A percentile compares a stretch with the other conserved stretches of the same genome.
phyloP scores from a whole-genome alignment of 176 grass and related monocot species.

The Poa annua region DNA sequence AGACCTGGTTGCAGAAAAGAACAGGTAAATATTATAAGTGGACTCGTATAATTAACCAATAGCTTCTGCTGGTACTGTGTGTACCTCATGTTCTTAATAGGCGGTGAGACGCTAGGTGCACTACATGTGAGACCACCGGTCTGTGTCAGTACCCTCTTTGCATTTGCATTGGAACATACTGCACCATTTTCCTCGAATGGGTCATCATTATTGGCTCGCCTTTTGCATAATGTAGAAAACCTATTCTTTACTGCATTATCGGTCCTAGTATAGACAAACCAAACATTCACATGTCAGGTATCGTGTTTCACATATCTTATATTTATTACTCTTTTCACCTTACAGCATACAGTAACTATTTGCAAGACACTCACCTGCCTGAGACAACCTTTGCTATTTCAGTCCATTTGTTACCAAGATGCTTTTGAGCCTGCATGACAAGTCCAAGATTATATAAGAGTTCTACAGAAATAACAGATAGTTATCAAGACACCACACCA shows the following conservation, averaged over 20 bases:
- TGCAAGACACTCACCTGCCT: constrained; percentile 70
- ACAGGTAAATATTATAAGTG: not conserved
- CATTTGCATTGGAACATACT: constrained; percentile 58
- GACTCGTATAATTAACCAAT: constrained; percentile 7
- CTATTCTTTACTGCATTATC: constrained; percentile 97
- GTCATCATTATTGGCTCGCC: constrained; percentile 64
- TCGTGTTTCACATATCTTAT: constrained; percentile 6
- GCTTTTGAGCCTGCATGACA: constrained; percentile 82
- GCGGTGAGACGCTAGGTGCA: constrained; percentile 45
- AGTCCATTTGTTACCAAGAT: constrained; percentile 95
- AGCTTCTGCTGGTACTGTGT: not conserved
- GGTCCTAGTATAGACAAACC: constrained; percentile 57
- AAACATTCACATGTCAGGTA: not conserved
- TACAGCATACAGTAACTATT: constrained; percentile 17
- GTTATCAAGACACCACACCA: not conserved
- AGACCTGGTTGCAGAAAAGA: constrained; percentile 50
- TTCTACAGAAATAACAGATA: not conserved
- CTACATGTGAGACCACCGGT: constrained; percentile 44
- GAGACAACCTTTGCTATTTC: constrained; percentile 98
- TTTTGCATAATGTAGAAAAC: constrained; percentile 94
- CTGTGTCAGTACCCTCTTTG: constrained; percentile 61
- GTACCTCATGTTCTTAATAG: constrained; percentile 77
- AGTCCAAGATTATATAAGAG: constrained; percentile 30
- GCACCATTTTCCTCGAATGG: constrained; percentile 68
- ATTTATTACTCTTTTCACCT: constrained; percentile 4